Evolutionary conservation across 2,329 filamentous ascomycete species (phyloP), one percentile per base, ranked within the genome.

Genomic region (Aspergillus phoenicis): DNA sequence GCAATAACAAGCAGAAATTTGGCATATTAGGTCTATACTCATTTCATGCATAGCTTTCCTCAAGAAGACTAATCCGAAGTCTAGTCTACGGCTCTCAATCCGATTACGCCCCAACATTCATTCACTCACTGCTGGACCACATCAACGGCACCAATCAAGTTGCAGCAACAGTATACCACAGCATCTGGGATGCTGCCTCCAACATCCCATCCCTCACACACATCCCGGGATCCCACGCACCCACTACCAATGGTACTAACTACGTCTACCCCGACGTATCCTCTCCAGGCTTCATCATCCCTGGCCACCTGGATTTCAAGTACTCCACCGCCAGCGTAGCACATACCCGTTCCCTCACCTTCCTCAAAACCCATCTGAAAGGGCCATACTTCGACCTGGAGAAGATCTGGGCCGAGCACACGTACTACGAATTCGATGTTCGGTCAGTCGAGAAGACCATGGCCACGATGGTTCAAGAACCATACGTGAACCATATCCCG

Each of bases 401-500:
- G 70, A 82, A 83, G 1, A 87, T 93, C 52, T 94, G 90, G 90
- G 89, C 92, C 7, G 89, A 93, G 73, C 90, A 94, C 71, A 90
- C 88, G 0, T 82, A 83, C 47, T 89, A 84, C 66, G 89, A 93
- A 71, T 93, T 93, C 71, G 85, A 75, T 1, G 85, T 87, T 58
- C 83, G 89, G 10, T 85, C 85, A 2, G 89, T 91, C 0, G 86
- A 86, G 63, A 84, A 86, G 64, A 93, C 90, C 0, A 93, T 93
- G 90, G 82, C 81, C n/a, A 93, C 90, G 0, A 93, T 93, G 90
- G 89, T 92, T 1, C 82, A 87, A 52, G 86, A 91, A 72, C 90
- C 90, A 1, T 92, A 93, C 68, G 90, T 93, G 1, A 93, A 93
- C 70, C 89, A 93, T 70, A 81, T 92, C 2, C 88, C 89, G 0